Percentiles rank a stretch among this genome's conserved stretches.
Evolutionary conservation across 139 green algal genomes (phyloP).

Genomic region (Closterium sp.): DNA sequence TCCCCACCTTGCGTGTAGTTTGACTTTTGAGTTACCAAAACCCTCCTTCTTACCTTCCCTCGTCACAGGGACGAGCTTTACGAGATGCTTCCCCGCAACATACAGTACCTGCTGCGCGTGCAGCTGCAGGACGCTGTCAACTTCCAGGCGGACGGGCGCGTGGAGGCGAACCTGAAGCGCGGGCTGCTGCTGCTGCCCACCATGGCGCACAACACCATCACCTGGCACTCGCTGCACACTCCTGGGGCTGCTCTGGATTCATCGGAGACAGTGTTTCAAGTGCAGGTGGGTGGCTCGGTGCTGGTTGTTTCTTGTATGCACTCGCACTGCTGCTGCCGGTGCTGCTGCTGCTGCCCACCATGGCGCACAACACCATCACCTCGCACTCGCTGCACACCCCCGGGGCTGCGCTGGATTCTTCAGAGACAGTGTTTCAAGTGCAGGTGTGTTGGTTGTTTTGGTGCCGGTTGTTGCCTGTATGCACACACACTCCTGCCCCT

Average conservation of each 20-base stretch:
- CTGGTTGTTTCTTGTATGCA: background rate
- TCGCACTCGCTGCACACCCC: background rate
- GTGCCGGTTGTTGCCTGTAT: background rate
- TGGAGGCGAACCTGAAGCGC: slow-evolving; percentile 24
- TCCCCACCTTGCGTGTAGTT: no score
- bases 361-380: slow-evolving; percentile 3
- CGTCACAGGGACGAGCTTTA: no score
- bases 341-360: background rate
- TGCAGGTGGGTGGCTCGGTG: background rate
- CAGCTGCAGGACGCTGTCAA: background rate
- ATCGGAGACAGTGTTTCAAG: background rate
- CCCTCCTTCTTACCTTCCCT: no score
- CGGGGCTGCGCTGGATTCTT: background rate
- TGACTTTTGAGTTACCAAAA: no score
- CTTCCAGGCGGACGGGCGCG: background rate
- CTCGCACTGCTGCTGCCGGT: no score
- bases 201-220: slow-evolving; percentile 17
- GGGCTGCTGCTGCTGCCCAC: slow-evolving; percentile 16
- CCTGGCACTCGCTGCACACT: slow-evolving; percentile 17
- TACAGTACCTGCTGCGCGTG: background rate
- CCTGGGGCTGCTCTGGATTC: background rate
- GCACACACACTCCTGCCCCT: no score
- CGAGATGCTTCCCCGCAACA: slow-evolving; percentile 18
- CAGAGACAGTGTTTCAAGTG: no score
- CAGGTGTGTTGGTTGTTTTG: no score